These are phyloP conservation scores for Macrophomina phaseolina DNA, from an alignment of 2,329 filamentous ascomycete genomes.

Conservation along the genomic window DNA sequence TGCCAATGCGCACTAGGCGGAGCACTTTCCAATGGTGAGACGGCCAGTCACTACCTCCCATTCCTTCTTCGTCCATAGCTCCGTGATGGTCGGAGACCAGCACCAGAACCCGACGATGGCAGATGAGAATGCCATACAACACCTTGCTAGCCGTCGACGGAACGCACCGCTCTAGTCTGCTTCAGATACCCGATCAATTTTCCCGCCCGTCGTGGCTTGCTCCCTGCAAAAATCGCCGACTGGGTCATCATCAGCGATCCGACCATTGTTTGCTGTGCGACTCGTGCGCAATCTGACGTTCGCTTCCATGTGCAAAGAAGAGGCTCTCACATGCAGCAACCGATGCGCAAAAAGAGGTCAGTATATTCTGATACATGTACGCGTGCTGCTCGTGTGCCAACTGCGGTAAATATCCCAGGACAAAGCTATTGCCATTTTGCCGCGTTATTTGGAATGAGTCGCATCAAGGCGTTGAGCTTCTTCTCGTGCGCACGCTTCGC, in stretches of 20 bases:
- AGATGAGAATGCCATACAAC: neutral
- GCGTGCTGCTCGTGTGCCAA: too few relatives aligned
- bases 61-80: conserved; percentile 1
- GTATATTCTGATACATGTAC: too few relatives aligned
- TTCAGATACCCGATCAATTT: neutral
- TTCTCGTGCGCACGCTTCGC: conserved; percentile 41
- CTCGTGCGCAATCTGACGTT: too few relatives aligned
- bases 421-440: conserved; percentile 38
- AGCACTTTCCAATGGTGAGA: conserved; percentile 3
- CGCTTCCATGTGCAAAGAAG: too few relatives aligned
- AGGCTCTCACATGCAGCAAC: neutral
- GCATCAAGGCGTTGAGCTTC: conserved; percentile 44
- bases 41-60: neutral
- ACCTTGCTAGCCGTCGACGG: conserved; percentile 1
- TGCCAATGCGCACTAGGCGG: neutral
- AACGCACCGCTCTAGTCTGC: conserved; percentile 12
- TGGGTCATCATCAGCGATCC: neutral
- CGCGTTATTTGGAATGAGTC: conserved; percentile 43
- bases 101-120: neutral
- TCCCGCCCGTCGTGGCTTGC: neutral
- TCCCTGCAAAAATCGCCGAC: neutral
- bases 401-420: neutral
- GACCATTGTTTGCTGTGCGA: neutral
- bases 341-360: neutral
- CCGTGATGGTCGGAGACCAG: neutral